Base-by-base conservation (phyloP, 306 rosid genomes). In the Purshia tridentata region DNA sequence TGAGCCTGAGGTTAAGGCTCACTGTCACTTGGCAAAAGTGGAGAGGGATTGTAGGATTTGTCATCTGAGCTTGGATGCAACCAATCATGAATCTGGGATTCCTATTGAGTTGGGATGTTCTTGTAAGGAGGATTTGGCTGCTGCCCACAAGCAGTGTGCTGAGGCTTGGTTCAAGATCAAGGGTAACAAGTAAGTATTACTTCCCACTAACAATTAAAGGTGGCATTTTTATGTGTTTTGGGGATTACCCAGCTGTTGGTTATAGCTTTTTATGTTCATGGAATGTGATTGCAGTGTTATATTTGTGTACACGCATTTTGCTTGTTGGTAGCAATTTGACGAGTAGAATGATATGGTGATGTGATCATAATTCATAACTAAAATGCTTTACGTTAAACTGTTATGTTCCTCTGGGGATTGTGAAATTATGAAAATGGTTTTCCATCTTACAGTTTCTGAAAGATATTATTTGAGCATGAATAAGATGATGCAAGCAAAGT, bases 141-240 rank as follows among this genome's bases (percentile, higher is more conserved):
- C 93, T 84, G 93, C 98, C 12, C 98, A 92, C 59, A 92, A 88
- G 49, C 91, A 90, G 9, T 92, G 98, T 87, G 98, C 97, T 54
- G 97, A 92, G 76, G 93, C 97, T 80, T 92, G 97, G 97, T 92
- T 92, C 90, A 88, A 90, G 82, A 90, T 92, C 84, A 92, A 92
- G 87, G 98, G 98, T 4, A 86, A 90, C 83, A 92, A 85, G 98
- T 92, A 81, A 89, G 92, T 81, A 39, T 50, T 29, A 29, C 35
- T 58, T 52, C 52, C 68, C 10, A 22, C 4, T 13, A 11, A 1
- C 3, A 1, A 9, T 3, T 9, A 16, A 55, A 71, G 40, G 2
- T 37, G 52, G 13, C 9, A 22, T 42, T 37, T 71, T 16, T 76
- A 7, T 53, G 37, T 72, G 76, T 51, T 77, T 69, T 55, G 10